Evolutionary conservation across 495 filamentous ascomycete species (phyloP).

Genomic region (Aspergillus sparsus): DNA sequence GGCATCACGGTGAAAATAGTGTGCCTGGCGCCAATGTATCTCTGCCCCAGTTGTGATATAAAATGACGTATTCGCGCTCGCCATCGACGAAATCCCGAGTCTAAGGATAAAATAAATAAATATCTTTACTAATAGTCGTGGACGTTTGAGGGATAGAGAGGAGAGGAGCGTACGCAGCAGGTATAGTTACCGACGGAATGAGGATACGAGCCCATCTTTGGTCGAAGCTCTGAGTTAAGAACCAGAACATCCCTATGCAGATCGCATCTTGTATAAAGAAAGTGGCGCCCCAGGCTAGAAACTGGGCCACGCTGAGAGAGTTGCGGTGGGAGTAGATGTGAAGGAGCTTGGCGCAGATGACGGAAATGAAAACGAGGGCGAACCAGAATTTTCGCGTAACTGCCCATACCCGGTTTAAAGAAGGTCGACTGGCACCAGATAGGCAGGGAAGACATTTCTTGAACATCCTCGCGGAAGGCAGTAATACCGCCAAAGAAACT

Average conservation of each 20-base stretch:
- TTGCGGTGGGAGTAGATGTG: constrained; percentile 32
- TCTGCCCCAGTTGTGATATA: constrained; percentile 33
- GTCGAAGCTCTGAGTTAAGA: neutral
- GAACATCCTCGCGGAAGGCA: neutral
- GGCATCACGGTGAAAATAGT: constrained; percentile 29
- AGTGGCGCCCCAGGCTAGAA: constrained; percentile 32
- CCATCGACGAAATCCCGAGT: constrained; percentile 26
- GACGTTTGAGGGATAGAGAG: neutral
- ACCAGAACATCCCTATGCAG: neutral
- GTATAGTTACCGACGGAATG: neutral
- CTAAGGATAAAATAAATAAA: constrained; percentile 9
- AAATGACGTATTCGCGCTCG: constrained; percentile 36
- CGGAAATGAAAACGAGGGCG: constrained; percentile 24
- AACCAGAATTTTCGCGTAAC: constrained; percentile 24
- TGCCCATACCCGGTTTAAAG: constrained; percentile 10
- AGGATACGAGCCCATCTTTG: neutral
- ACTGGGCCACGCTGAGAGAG: constrained; percentile 21
- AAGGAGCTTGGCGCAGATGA: constrained; percentile 30
- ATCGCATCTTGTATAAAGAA: constrained; percentile 32
- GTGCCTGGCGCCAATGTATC: constrained; percentile 37
- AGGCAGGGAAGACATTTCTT: neutral
- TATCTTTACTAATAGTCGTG: neutral
- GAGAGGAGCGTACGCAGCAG: neutral
- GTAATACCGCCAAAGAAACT: no score
- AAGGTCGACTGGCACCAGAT: neutral